phyloP scores from a whole-genome alignment of 129 eudicot species.

The Erigeron canadensis region DNA sequence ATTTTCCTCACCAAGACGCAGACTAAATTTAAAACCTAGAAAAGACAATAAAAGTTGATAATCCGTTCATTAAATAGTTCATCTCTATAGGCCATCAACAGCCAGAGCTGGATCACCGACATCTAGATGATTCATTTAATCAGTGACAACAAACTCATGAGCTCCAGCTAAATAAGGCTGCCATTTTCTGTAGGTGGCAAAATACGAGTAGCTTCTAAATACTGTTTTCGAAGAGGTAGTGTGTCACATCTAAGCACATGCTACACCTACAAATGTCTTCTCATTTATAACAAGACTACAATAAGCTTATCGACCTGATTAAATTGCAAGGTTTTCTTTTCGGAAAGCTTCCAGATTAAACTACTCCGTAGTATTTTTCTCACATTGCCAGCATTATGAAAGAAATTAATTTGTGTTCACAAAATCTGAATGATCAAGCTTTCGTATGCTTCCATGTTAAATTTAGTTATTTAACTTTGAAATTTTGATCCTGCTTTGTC shows the following conservation, averaged over 20 bases:
- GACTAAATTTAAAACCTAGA: background rate
- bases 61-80: slow-evolving; percentile 9
- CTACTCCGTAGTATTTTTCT: slow-evolving; percentile 7
- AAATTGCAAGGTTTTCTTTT: slow-evolving; percentile 3
- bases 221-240: slow-evolving; percentile 75
- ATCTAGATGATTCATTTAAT: slow-evolving; percentile 79
- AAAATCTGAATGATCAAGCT: background rate
- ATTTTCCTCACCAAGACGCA: background rate
- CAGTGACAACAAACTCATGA: slow-evolving; percentile 87
- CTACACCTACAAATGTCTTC: slow-evolving; percentile 62
- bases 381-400: background rate
- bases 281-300: slow-evolving; percentile 14
- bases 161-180: slow-evolving; percentile 91
- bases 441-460: background rate
- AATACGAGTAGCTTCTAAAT: slow-evolving; percentile 84
- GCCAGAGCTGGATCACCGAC: slow-evolving; percentile 92
- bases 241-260: slow-evolving; percentile 78
- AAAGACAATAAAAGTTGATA: slow-evolving; percentile 12
- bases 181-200: slow-evolving; percentile 97
- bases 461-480: too few species aligned
- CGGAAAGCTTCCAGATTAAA: background rate
- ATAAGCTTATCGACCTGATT: background rate
- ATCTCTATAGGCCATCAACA: slow-evolving; percentile 95
- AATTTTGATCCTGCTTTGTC: too few species aligned
- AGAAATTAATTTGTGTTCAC: background rate